Base-by-base conservation (phyloP, 1,139 yeast species). In the Blastobotrys aristatus region DNA sequence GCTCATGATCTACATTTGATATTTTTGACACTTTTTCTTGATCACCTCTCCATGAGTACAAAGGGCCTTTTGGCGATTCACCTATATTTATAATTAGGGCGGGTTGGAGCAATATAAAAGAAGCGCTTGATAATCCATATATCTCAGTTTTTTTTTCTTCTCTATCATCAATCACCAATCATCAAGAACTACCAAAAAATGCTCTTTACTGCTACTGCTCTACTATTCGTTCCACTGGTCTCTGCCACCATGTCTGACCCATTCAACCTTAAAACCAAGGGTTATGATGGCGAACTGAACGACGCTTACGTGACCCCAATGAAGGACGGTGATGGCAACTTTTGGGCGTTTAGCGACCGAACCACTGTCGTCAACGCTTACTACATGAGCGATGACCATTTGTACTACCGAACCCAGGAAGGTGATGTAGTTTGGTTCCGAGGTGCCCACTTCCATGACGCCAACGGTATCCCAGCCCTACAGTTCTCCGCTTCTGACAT, bases 401-500 rank as follows among this genome's bases (percentile, higher is more conserved):
- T 33, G 21, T 33, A 17, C 21, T 18, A n/a, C 24, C 18, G 21
- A 4, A 3, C 4, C 24, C 18, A 33, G 21, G 37, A 33, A 17
- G 14, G 14, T 13, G 24, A 33, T 10, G 13, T 17, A 16, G 4
- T 6, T 4, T 16, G 13, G 11, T 33, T 4, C 24, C n/a, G 11
- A 4, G 22, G 22, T 17, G 37, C 37, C 6, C 11, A 4, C 6
- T 14, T 26, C 32, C 7, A 16, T 8, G 16, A 6, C 11, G 10
- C 35, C 8, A 30, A 40, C 16, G n/a, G n/a, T 4, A 16, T 21
- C 29, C 43, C 36, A 40, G 37, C 24, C 4, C 20, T 40, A 17
- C 14, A 6, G n/a, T 30, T 40, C 14, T 30, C 26, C 22, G 17
- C 11, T 5, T 16, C 18, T 30, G 16, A 29, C 27, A 17, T 14